Base-by-base conservation (phyloP, 192 early-diverging fungal species). In the Coemansia sp. region DNA sequence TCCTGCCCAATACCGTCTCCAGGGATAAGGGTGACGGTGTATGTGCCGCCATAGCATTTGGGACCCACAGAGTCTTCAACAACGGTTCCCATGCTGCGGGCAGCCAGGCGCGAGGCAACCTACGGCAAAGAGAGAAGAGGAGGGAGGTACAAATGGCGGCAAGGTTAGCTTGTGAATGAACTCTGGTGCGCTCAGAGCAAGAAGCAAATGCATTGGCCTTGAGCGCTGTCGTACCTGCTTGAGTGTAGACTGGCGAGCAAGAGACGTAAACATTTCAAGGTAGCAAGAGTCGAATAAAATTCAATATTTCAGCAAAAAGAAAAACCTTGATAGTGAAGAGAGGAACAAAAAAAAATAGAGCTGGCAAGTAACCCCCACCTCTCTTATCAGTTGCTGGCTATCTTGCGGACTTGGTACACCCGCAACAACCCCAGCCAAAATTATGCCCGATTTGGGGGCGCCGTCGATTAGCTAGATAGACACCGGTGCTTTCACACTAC, bases 1-100 rank as follows among this genome's bases (percentile, higher is more conserved):
- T 99, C 97, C 71, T 91, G 88, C 67, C 97, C 97, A 69, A 99
- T 90, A 82, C 97, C 97, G 83, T 99, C 97, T 76, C 97, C 97
- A 39, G 97, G 97, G 68, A 99, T 96, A 60, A 99, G 87, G 33
- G 97, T 97, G 48, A 97, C 92, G 42, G 94, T 97, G 87, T 95
- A 91, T 23, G 88, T 89, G 50, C 97, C 97, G 46, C 95, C 95
- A 86, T 97, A 96, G 76, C 76, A 76, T 70, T 83, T 83, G 38
- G 82, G 82, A 14, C 80, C 80, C 23, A 72, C 63, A 26, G 76
- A 59, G 43, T 83, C 80, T 67, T 69, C 74, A 16, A 76, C 79
- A 48, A 82, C 74, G 46, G 79, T 82, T 57, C 74, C 66, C 66
- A 82, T 57, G 42, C 67, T 59, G 64, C 79, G 79, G 34, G 64